Conservation (phyloP, 2,329 filamentous ascomycete genomes). For the Balansia obtecta region DNA sequence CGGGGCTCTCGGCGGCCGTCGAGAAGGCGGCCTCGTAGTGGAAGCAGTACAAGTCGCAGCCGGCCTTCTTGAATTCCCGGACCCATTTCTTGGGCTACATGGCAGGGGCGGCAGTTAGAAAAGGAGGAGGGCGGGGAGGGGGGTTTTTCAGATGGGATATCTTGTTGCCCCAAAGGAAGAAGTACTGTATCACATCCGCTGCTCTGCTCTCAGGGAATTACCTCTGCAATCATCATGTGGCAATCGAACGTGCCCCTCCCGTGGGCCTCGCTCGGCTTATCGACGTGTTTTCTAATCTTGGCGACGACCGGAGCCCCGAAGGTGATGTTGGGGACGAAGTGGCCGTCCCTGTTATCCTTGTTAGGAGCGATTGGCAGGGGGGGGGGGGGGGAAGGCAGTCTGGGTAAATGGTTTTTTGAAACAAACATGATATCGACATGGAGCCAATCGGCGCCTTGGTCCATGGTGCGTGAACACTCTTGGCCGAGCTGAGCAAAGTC, state of each 20-base stretch:
- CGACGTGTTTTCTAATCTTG: constrained; percentile 80
- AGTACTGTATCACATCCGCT: neutral
- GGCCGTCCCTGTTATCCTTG: constrained; percentile 62
- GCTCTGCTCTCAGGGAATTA: constrained; percentile 24
- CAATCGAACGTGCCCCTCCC: constrained; percentile 94
- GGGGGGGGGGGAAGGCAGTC: neutral
- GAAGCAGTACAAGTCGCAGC: constrained; percentile 98
- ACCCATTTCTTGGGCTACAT: constrained; percentile 92
- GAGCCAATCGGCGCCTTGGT: constrained; percentile 79
- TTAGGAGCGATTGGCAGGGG: neutral
- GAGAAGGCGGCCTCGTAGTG: constrained; percentile 96
- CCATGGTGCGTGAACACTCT: constrained; percentile 78
- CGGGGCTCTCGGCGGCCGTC: constrained; percentile 70
- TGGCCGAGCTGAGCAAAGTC: constrained; percentile 84
- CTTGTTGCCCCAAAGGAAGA: neutral
- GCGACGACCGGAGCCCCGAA: constrained; percentile 92
- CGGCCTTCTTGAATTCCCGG: constrained; percentile 82
- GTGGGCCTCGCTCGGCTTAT: constrained; percentile 52
- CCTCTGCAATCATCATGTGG: constrained; percentile 99
- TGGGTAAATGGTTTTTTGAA: neutral
- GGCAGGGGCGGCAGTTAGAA: too few relatives aligned
- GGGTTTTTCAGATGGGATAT: too few relatives aligned
- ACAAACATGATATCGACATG: constrained; percentile 78
- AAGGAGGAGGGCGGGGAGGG: too few relatives aligned
- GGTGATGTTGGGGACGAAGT: constrained; percentile 97